These are phyloP conservation scores for Ganoderma sinense DNA, from an alignment of 1,284 basidiomycete genomes.

Conservation along the genomic window DNA sequence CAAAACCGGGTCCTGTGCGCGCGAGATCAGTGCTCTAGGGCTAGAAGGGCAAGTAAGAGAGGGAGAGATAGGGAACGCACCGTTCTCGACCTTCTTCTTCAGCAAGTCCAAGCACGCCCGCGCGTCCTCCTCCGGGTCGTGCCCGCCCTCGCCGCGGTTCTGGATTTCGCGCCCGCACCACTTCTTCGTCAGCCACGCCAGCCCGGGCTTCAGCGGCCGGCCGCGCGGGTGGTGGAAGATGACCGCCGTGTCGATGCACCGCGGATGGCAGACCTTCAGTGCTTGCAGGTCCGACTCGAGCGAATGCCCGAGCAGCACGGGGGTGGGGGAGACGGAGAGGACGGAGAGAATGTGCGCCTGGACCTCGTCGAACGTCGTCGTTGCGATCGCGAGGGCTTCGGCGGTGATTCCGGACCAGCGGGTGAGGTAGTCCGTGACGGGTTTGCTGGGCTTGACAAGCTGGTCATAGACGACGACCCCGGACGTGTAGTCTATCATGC, in stretches of 20 bases:
- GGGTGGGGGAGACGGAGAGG: conserved; percentile 64
- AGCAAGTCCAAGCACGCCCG: conserved; percentile 85
- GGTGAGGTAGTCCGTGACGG: conserved; percentile 89
- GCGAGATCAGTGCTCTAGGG: neutral
- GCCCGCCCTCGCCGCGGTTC: conserved; percentile 77
- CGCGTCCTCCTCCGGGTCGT: conserved; percentile 93
- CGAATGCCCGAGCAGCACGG: conserved; percentile 93
- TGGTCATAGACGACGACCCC: conserved; percentile 83
- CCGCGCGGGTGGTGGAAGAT: conserved; percentile 91
- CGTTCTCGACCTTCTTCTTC: conserved; percentile 80
- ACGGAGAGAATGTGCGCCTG: conserved; percentile 71
- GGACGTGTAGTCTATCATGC: conserved; percentile 79
- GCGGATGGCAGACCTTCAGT: conserved; percentile 83
- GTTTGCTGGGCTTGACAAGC: conserved; percentile 84
- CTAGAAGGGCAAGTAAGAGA: neutral
- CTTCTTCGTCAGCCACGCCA: conserved; percentile 92
- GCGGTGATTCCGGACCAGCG: conserved; percentile 93
- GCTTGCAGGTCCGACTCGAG: conserved; percentile 91
- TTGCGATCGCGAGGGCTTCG: conserved; percentile 70
- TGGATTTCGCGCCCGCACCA: conserved; percentile 92
- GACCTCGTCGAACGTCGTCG: conserved; percentile 78
- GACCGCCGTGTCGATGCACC: conserved; percentile 90
- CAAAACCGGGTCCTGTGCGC: conserved; percentile 73
- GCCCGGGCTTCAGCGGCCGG: conserved; percentile 87
- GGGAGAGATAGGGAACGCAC: conserved; percentile 43